Base-by-base conservation (phyloP, 257 asterid species). In the Ballota nigra region DNA sequence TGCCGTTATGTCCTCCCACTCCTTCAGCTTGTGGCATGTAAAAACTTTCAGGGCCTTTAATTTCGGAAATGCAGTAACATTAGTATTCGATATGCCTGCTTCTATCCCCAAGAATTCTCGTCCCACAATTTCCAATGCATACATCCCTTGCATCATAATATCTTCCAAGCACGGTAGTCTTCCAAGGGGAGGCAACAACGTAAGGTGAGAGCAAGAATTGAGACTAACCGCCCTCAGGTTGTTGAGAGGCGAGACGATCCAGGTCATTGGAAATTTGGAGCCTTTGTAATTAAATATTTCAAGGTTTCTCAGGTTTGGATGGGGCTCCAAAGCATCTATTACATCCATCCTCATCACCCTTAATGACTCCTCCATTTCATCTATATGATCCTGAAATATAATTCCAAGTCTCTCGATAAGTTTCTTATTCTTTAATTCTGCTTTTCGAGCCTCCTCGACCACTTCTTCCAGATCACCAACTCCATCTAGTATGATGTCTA, bases 1-100 rank as follows among this genome's bases (percentile, higher is more conserved):
- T 0, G 41, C 73, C 3, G 72, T 66, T 7, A 69, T 6, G 34
- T 79, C 83, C 71, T 66, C 64, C 79, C 84, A 80, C 51, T 64
- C 71, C 66, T 51, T 41, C 83, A 78, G 75, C 8, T 49, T 33
- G 2, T 13, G 5, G 38, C 83, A 79, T 6, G 4, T 12, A 4
- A 4, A 9, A 18, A 74, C 65, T 3, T 0, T 11, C 62, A 79
- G 36, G 10, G 3, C 22, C 71, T 65, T 79, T 49, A 79, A 28
- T 60, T 69, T 69, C 7, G 83, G 80, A 58, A 79, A 79, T 13
- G 28, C 23, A 24, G 20, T 29, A 7, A n/a, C 9, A 5, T 4
- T 15, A 8, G 66, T 33, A 49, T 79, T 71, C 5, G 38, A n/a
- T n/a, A n/a, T n/a, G n/a, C n/a, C n/a, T n/a, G n/a, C n/a, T n/a